Evolutionary conservation across 2,329 filamentous ascomycete genomes (phyloP).

Genomic region (Diaporthe amygdali): DNA sequence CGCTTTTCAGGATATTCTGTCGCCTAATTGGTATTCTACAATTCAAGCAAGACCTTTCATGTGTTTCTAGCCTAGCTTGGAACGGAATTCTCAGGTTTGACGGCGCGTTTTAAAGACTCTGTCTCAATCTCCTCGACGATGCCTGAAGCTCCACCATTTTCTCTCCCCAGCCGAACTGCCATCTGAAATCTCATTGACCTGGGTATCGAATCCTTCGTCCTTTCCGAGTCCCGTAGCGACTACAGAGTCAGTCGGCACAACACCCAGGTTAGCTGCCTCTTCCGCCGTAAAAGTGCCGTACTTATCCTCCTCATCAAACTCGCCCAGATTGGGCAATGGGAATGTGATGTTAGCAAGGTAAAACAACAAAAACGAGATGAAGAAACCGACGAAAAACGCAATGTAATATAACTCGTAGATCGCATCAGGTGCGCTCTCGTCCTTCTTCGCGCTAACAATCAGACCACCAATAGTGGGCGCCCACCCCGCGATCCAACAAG

Average conservation of each 20-base stretch:
- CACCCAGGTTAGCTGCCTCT: too few relatives aligned
- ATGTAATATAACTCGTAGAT: slow-evolving; percentile 53
- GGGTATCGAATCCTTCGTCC: too few relatives aligned
- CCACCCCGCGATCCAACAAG: slow-evolving; percentile 50
- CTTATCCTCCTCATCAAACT: slow-evolving; percentile 48
- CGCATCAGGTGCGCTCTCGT: slow-evolving; percentile 39
- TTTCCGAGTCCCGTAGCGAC: too few relatives aligned
- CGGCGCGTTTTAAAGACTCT: not conserved
- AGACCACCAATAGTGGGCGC: slow-evolving; percentile 47
- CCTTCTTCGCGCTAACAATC: slow-evolving; percentile 35
- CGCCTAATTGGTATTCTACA: not conserved
- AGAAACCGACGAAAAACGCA: slow-evolving; percentile 52
- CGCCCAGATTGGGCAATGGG: slow-evolving; percentile 43
- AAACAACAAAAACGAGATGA: slow-evolving; percentile 36
- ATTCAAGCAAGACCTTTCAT: not conserved
- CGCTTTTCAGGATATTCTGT: not conserved
- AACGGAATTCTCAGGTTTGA: not conserved
- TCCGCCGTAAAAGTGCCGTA: slow-evolving; percentile 55
- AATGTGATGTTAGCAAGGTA: slow-evolving; percentile 43
- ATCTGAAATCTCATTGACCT: too few relatives aligned
- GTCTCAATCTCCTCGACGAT: not conserved
- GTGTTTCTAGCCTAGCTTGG: not conserved
- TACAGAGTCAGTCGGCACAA: too few relatives aligned
- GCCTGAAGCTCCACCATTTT: not conserved
- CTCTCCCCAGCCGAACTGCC: too few relatives aligned